Evolutionary conservation across 345 rosid species (phyloP), one percentile per base, ranked within the genome.

Genomic region (Heritiera littoralis): DNA sequence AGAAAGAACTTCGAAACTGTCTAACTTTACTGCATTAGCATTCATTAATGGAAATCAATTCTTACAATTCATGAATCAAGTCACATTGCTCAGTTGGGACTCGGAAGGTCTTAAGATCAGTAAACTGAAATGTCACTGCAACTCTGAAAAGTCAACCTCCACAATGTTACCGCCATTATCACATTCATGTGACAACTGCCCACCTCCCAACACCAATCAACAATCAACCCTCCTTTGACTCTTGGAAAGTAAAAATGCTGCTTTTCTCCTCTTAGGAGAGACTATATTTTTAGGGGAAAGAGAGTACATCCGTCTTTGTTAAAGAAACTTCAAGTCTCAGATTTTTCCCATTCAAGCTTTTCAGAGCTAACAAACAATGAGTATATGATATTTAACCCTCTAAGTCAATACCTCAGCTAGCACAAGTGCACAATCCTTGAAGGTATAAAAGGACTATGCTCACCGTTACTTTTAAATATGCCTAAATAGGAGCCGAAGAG

Each of bases 21-120:
- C 7, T 18, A 40, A 18, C 51, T 41, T 18, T 18, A 41, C 51
- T 41, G 51, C 71, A 66, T 66, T 41, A 7, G 71, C 18, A 49
- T n/a, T 66, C 32, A 41, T n/a, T 41, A 15, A 18, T 18, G 12
- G 28, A 18, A 41, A 9, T 66, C 30, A 41, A 41, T 15, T 18
- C 69, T 65, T 65, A 38, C 46, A 38, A 38, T 38, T 65, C 23
- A 65, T 65, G 23, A 65, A 65, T 38, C 69, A 65, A 65, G 11
- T 65, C 46, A 38, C 9, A 17, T 38, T 38, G 23, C 10, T 65
- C 69, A 38, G 69, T 64, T 14, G 28, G 23, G 2, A 18, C 28
- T 56, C n/a, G n/a, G n/a, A 23, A 64, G 68, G 68, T 64, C 13
- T 64, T n/a, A 35, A 32, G 68, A 64, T 13, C 2, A 13, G 17